Evolutionary conservation across 2,329 filamentous ascomycete species (phyloP).

Genomic region (Rhexocercosporidium sp.): DNA sequence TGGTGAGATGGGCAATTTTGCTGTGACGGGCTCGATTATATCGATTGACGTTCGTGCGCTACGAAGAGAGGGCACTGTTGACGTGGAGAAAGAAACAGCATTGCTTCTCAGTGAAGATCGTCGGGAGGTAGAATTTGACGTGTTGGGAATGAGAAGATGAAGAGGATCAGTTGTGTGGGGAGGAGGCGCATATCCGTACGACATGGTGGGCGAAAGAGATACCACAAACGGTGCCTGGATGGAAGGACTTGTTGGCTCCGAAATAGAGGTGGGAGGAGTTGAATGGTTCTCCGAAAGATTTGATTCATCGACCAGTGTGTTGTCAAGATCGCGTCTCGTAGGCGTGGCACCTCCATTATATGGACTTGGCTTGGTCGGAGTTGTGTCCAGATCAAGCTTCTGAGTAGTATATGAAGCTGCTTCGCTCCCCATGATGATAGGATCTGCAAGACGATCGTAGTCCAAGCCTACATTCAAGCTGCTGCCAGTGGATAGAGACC

Average conservation of each 20-base stretch:
- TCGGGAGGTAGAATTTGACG: neutral
- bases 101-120: neutral
- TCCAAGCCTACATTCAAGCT: slow-evolving; percentile 23
- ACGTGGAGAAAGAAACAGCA: neutral
- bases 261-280: neutral
- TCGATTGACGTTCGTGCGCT: neutral
- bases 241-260: neutral
- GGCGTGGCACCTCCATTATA: neutral
- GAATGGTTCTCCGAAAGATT: neutral
- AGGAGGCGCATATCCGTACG: neutral
- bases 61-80: neutral
- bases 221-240: no score
- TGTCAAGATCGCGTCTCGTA: neutral
- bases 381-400: neutral
- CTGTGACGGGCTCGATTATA: neutral
- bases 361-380: neutral
- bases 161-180: neutral
- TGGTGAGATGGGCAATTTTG: neutral
- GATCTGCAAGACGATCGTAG: slow-evolving; percentile 5
- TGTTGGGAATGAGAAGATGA: neutral
- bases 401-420: slow-evolving; percentile 2
- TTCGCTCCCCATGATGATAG: slow-evolving; percentile 6
- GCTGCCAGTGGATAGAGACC: slow-evolving; percentile 19
- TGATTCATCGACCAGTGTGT: neutral
- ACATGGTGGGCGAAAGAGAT: neutral